phyloP scores from a whole-genome alignment of 2,329 filamentous ascomycete genomes.

The Cyphellophora europaea region DNA sequence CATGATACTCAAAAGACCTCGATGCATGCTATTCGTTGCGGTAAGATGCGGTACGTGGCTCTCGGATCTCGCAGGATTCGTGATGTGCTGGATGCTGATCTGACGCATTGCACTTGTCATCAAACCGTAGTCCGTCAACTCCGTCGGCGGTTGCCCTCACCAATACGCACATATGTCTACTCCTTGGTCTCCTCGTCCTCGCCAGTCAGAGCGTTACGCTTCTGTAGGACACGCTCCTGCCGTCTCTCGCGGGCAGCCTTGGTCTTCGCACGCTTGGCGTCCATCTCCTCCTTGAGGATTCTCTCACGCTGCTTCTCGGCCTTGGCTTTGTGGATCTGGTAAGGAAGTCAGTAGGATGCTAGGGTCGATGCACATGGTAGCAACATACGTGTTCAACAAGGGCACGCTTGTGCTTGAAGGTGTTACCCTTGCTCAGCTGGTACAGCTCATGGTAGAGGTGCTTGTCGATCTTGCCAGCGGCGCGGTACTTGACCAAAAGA shows the following conservation, averaged over 20 bases:
- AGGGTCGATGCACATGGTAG: no score
- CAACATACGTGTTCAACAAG: constrained; percentile 99
- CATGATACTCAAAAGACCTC: no score
- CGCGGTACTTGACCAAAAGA: constrained; percentile 99
- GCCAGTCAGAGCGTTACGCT: constrained; percentile 77
- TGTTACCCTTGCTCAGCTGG: constrained; percentile 99
- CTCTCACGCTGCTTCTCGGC: constrained; percentile 97
- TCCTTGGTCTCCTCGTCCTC: constrained; percentile 33
- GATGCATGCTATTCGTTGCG: no score
- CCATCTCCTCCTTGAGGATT: constrained; percentile 98
- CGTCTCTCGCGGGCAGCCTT: constrained; percentile 99
- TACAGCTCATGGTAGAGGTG: constrained; percentile 99
- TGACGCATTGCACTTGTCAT: no score
- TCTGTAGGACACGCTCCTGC: constrained; percentile 80
- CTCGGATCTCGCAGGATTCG: no score
- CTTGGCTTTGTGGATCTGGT: constrained; percentile 99
- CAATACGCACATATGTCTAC: constrained; percentile 8
- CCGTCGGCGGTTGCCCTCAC: no score
- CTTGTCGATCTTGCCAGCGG: constrained; percentile 99
- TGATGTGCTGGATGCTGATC: no score
- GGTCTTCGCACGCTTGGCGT: constrained; percentile 99
- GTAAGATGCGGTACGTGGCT: no score
- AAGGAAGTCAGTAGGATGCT: no score
- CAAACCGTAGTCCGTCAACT: no score
- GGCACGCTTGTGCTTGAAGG: constrained; percentile 99